Evolutionary conservation across 345 rosid genomes (phyloP).

Genomic region (Salix purpurea): DNA sequence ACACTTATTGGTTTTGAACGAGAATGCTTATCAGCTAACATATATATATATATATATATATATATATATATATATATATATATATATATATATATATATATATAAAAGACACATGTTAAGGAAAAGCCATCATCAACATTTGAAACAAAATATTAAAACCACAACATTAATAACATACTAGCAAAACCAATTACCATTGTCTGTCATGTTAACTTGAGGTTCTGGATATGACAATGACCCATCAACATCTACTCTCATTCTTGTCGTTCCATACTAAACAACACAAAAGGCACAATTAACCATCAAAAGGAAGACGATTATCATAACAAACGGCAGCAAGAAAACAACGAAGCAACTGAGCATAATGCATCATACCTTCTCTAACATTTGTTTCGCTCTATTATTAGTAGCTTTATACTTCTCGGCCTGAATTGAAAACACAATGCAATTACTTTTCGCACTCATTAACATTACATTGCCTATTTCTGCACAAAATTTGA

Average conservation of each 20-base stretch:
- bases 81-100: no score
- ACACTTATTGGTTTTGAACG: slow-evolving; percentile 69
- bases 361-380: slow-evolving; percentile 45
- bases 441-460: background rate
- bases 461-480: background rate
- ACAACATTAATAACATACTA: background rate
- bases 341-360: background rate
- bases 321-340: background rate
- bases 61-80: background rate
- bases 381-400: slow-evolving; percentile 67
- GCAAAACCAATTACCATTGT: slow-evolving; percentile 42
- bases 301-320: slow-evolving; percentile 1
- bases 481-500: no score
- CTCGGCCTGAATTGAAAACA: slow-evolving; percentile 44
- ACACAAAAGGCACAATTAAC: slow-evolving; percentile 10
- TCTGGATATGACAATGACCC: slow-evolving; percentile 75
- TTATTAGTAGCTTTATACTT: slow-evolving; percentile 59
- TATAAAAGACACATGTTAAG: background rate
- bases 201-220: slow-evolving; percentile 45
- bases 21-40: slow-evolving; percentile 72
- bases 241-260: slow-evolving; percentile 78
- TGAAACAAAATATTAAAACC: background rate
- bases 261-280: slow-evolving; percentile 70
- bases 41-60: no score
- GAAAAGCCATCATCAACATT: background rate